Conservation (phyloP, 148 eudicot genomes). For the Amaranthus hypochondriacus region DNA sequence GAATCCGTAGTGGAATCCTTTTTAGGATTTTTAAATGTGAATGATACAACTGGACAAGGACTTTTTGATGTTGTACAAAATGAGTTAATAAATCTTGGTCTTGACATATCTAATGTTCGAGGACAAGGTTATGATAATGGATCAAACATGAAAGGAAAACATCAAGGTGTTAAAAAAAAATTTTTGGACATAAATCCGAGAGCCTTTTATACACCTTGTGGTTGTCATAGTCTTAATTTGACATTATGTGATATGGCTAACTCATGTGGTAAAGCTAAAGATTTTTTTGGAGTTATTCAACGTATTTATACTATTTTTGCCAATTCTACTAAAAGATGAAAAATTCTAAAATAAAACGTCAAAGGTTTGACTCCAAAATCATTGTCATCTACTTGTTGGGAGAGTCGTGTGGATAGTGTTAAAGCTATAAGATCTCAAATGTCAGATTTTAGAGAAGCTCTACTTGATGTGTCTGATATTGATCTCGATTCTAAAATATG, state of each 20-base stretch:
- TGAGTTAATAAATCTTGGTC: constrained; percentile 3
- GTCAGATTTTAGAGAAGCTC: constrained; percentile 19
- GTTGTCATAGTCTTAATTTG: neutral
- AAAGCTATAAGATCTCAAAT: constrained; percentile 25
- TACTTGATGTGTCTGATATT: constrained; percentile 9
- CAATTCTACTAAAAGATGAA: constrained; percentile 29
- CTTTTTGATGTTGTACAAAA: constrained; percentile 3
- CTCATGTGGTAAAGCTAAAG: constrained; percentile 20
- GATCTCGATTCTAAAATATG: constrained; percentile 15
- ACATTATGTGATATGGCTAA: constrained; percentile 30
- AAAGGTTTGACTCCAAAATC: constrained; percentile 18
- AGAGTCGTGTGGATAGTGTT: constrained; percentile 30
- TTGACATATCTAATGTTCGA: constrained; percentile 10
- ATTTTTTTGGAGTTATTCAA: constrained; percentile 26
- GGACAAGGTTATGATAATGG: constrained; percentile 20
- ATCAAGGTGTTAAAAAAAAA: constrained; percentile 23
- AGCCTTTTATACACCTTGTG: constrained; percentile 28
- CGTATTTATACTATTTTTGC: constrained; percentile 32
- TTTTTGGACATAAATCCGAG: constrained; percentile 22
- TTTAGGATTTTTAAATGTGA: constrained; percentile 13
- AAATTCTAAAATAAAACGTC: constrained; percentile 15
- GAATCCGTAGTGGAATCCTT: constrained; percentile 11
- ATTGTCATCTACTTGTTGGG: constrained; percentile 24
- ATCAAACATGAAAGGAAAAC: constrained; percentile 11
- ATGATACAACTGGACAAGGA: constrained; percentile 16